Evolutionary conservation across 176 grass and related monocot genomes (phyloP), one percentile per base, ranked within the genome.

Genomic region (Areca catechu): DNA sequence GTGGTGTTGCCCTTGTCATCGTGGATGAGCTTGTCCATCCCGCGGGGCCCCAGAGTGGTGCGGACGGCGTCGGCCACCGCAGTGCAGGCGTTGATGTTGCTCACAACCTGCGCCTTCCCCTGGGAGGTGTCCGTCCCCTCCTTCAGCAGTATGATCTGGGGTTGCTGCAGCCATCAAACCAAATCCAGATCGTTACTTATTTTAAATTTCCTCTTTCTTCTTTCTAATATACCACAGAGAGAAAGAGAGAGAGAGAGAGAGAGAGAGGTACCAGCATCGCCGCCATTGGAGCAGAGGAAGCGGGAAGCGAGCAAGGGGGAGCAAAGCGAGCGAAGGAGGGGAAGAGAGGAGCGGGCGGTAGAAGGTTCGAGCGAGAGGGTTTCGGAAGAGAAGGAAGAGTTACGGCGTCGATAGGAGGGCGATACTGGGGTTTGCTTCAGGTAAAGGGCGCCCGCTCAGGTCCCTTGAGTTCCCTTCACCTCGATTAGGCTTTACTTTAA

Each of bases 121-220:
- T 98, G 93, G 14, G 93, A 84, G 29, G 87, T 92, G 81, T 98
- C 87, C 71, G 93, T 92, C 48, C 93, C 93, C 67, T 98, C 93
- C 82, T 98, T 98, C 16, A 98, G 76, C 60, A 98, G 87, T 73
- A 98, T 92, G 73, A 98, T 98, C 79, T 92, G 93, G 60, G 87
- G 93, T 83, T 98, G 93, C 93, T 90, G 76, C 71, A 49, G 24
- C 43, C 28, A 3, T 7, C 18, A 9, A 10, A 28, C 56, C 61
- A 75, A 43, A 43, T 43, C 34, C 34, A 43, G 28, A 30, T 55
- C 14, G 16, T 5, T 5, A 50, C n/a, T n/a, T n/a, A n/a, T n/a
- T 49, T 16, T 47, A 43, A 43, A 43, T 43, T 43, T 6, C 27
- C 9, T 43, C 34, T 43, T 43, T 43, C 34, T 43, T 43, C 34